Evolutionary conservation across 106 monocot species (phyloP).

Genomic region (Dactylorhiza incarnata): DNA sequence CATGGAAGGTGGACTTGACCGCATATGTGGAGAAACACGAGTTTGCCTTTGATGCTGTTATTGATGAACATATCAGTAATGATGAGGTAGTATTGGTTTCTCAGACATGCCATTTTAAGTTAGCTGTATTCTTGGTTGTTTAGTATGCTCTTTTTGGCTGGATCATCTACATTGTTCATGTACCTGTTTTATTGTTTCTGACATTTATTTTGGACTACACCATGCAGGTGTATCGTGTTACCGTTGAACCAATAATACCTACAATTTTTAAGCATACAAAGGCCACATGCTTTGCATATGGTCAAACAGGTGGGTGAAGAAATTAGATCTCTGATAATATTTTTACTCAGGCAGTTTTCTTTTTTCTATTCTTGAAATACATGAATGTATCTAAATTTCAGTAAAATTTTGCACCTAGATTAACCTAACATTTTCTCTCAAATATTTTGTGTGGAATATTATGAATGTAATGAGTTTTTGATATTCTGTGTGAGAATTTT

Average conservation of each 20-base stretch:
- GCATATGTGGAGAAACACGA: conserved; percentile 90
- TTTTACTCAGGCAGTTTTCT: background rate
- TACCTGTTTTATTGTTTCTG: background rate
- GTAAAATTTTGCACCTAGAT: background rate
- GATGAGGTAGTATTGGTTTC: conserved; percentile 60
- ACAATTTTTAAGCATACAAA: conserved; percentile 79
- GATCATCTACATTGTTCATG: background rate
- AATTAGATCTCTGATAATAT: background rate
- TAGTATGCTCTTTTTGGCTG: background rate
- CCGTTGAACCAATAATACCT: conserved; percentile 89
- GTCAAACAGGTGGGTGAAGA: conserved; percentile 58
- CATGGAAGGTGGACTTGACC: conserved; percentile 71
- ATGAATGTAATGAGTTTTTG: background rate
- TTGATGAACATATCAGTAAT: conserved; percentile 67
- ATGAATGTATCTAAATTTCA: background rate
- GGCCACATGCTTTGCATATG: conserved; percentile 94
- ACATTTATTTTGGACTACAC: background rate
- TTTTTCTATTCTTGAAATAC: background rate
- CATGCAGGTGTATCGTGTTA: conserved; percentile 73
- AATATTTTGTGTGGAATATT: background rate
- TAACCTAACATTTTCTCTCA: background rate
- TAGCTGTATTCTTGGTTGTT: background rate
- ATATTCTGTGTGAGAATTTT: background rate
- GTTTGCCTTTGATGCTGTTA: conserved; percentile 79
- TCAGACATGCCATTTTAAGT: background rate